Conservation (phyloP, 2,329 filamentous ascomycete species). For the Akanthomyces dipterigenus region DNA sequence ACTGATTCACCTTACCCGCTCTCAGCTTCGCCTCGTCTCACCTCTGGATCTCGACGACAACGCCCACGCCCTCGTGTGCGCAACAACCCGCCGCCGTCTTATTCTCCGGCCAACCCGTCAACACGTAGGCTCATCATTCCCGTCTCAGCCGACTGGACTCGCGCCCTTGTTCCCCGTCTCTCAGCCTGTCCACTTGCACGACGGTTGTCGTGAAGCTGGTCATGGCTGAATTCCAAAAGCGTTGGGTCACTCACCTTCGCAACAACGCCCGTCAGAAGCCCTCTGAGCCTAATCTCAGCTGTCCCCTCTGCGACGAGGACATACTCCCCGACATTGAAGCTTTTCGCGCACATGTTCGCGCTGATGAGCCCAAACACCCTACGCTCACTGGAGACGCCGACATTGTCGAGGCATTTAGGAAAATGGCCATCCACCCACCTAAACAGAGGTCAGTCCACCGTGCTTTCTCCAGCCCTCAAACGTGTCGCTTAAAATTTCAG, state of each 20-base stretch:
- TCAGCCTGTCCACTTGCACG: not conserved
- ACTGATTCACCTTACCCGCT: not conserved
- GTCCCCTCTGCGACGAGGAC: conserved; percentile 20
- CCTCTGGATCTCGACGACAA: not conserved
- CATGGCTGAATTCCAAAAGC: conserved; percentile 12
- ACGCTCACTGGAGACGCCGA: conserved; percentile 19
- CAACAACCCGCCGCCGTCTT: not conserved
- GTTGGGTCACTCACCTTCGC: conserved; percentile 20
- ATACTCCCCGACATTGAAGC: conserved; percentile 18
- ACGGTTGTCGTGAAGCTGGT: not conserved
- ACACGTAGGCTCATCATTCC: not conserved
- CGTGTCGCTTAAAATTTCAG: too few species aligned
- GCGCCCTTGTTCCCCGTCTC: not conserved
- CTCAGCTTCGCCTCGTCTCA: not conserved
- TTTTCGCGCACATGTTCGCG: conserved; percentile 21
- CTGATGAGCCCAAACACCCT: conserved; percentile 16
- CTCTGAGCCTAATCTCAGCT: conserved; percentile 14
- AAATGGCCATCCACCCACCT: conserved; percentile 14
- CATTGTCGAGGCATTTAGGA: conserved; percentile 21
- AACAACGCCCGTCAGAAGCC: conserved; percentile 18
- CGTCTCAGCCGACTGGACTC: not conserved
- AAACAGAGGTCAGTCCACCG: conserved; percentile 5
- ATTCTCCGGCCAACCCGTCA: not conserved
- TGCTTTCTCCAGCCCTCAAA: conserved; percentile 21
- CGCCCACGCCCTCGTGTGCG: not conserved